Evolutionary conservation across 768 basidiomycete species (phyloP), one percentile per base, ranked within the genome.

Genomic region (Polyporus arcularius): DNA sequence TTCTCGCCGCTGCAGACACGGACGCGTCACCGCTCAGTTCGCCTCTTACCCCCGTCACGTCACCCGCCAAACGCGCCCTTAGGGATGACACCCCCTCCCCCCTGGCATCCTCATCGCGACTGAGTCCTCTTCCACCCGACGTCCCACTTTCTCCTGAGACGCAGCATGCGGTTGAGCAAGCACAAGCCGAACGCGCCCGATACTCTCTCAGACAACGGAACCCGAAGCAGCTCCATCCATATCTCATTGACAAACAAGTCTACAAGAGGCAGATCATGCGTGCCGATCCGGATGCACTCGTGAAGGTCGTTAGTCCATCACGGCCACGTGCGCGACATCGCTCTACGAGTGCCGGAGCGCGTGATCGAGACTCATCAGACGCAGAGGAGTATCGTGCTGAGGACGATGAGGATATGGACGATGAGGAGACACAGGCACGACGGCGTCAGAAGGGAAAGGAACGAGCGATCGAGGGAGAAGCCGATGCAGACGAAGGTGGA

Each of bases 231-330:
- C 61, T 85, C 15, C 79, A 82, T 12, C 90, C 90, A 1, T 92
- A 86, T 65, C 78, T 76, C 11, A 79, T 79, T 38, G 89, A 91
- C 59, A 75, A 81, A 53, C 43, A 74, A 11, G 42, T 72, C 40
- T 91, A 91, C 69, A 79, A 82, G 57, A 70, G 72, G 14, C 77
- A 80, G 53, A 71, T 26, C 21, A 26, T 91, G 63, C 77, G 76
- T 32, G 64, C 69, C 0, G 81, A 79, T 61, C 89, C 88, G 3
- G 90, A 91, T 21, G 90, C 90, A 1, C 83, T 91, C 45, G 78
- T 92, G 47, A 85, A 82, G 57, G 57, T 79, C 28, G 72, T 68
- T 49, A 79, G 77, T 67, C 76, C 77, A 21, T 68, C 39, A n/a
- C 70, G 63, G 32, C 67, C 57, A 30, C 67, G 18, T 40, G 53